These are phyloP conservation scores for Aspergillus alliaceus DNA, from an alignment of 2,329 filamentous ascomycete species.

Conservation along the genomic window DNA sequence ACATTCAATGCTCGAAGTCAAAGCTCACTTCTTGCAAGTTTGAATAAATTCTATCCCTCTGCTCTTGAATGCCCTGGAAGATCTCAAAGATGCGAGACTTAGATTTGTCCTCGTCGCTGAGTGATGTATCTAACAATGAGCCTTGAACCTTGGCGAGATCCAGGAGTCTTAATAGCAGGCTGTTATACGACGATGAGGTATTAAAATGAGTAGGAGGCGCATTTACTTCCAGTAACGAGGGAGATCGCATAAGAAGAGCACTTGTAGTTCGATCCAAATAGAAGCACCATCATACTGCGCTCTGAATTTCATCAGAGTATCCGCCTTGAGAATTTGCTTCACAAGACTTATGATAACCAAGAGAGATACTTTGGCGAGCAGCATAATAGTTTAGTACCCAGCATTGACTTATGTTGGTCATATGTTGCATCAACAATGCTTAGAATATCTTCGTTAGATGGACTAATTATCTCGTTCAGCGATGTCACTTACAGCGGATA, in stretches of 20 bases:
- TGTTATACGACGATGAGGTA: constrained; percentile 6
- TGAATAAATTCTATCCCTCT: constrained; percentile 19
- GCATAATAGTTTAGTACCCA: constrained; percentile 28
- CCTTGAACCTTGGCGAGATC: constrained; percentile 16
- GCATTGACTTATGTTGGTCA: constrained; percentile 23
- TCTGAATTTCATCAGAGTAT: constrained; percentile 16
- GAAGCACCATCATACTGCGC: constrained; percentile 27
- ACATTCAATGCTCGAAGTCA: neutral
- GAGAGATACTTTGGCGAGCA: constrained; percentile 23
- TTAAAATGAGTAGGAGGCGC: constrained; percentile 8
- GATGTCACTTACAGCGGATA: constrained; percentile 22
- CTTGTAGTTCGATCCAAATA: constrained; percentile 28
- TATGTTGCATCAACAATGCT: constrained; percentile 26
- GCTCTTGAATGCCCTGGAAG: constrained; percentile 15
- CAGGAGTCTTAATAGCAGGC: constrained; percentile 7
- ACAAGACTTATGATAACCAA: constrained; percentile 22
- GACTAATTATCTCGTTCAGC: neutral
- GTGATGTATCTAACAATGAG: constrained; percentile 1
- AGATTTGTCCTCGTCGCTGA: neutral
- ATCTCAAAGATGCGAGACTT: constrained; percentile 1
- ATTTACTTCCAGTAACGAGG: constrained; percentile 13
- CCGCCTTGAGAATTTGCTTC: neutral
- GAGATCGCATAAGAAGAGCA: constrained; percentile 21
- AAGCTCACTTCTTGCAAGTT: constrained; percentile 18
- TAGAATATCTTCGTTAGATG: constrained; percentile 1